Conservation (phyloP, 495 filamentous ascomycete species). For the Trichoderma virens region DNA sequence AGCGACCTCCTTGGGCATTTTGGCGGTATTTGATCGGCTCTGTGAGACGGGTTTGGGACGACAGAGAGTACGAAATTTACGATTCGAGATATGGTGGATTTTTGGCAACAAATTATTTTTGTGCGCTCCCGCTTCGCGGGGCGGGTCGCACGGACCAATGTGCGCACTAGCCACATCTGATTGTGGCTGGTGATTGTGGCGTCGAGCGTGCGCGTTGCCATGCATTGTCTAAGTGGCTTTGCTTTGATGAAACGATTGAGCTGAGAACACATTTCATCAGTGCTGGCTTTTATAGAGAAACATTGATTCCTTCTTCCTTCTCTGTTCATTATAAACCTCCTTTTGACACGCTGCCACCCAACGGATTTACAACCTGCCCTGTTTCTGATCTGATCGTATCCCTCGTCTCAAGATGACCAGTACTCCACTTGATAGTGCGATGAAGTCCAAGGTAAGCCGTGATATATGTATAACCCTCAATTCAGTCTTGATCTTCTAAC, state of each 20-base stretch:
- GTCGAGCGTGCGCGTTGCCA: neutral
- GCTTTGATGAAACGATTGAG: neutral
- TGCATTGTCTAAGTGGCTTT: neutral
- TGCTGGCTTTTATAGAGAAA: neutral
- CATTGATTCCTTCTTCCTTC: neutral
- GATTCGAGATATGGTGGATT: slow-evolving; percentile 3
- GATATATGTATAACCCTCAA: too few species aligned
- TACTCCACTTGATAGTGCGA: slow-evolving; percentile 68
- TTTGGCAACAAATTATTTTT: slow-evolving; percentile 6
- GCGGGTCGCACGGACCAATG: slow-evolving; percentile 9
- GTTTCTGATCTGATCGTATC: too few species aligned
- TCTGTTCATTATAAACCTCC: neutral
- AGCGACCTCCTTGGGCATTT: slow-evolving; percentile 95
- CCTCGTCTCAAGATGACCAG: slow-evolving; percentile 49
- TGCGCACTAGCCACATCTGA: neutral
- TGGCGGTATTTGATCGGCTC: slow-evolving; percentile 31
- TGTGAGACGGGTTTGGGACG: slow-evolving; percentile 18
- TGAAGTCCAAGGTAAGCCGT: slow-evolving; percentile 65
- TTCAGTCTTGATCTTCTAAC: slow-evolving; percentile 14
- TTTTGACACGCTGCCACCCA: neutral
- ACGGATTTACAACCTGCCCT: neutral
- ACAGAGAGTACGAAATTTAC: slow-evolving; percentile 24
- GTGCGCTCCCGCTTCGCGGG: slow-evolving; percentile 18
- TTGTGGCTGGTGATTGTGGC: slow-evolving; percentile 9
- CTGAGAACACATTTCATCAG: neutral